Base-by-base conservation (phyloP, 257 asterid genomes). In the Rhazya stricta region DNA sequence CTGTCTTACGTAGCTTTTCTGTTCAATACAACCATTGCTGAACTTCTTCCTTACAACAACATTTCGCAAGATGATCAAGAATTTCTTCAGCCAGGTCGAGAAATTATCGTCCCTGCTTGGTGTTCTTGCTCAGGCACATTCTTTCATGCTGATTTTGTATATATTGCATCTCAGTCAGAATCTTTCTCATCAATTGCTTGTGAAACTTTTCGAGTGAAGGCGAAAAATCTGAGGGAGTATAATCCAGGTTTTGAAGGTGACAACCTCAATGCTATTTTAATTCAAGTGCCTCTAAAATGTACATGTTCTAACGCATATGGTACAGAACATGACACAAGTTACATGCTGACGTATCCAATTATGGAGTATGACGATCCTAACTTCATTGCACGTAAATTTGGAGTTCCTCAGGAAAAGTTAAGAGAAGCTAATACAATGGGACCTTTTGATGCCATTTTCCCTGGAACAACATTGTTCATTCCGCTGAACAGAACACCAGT, bases 401-500 rank as follows among this genome's bases (percentile, higher is more conserved):
- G 46, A 36, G 34, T 72, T 37, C 23, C 67, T 23, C 54, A 37
- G 58, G 54, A 62, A 71, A 71, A 27, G 6, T 5, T 77, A 50
- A 45, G 29, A 9, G 41, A 48, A 16, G 45, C 76, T 25, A 77
- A 77, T 51, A 16, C 36, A 37, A 62, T 63, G 9, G 72, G 15
- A 1, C 67, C 77, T 25, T 63, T 15, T 27, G 73, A 72, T 41
- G 76, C 77, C 36, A 72, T 78, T 9, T 71, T 48, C 13, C 81
- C 81, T 51, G 58, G 48, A 53, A 78, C 81, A 50, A 63, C 73
- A 36, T 13, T 72, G 77, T 66, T 78, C 50, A 30, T 78, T 48
- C 81, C 81, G 37, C 42, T 65, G 61, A 65, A 61, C 34, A 21
- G 30, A 34, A 68, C 69, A 1, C 77, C 73, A 9, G 56, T 45